Conservation (phyloP, 176 grass and related monocot genomes). For the Oryza punctata region DNA sequence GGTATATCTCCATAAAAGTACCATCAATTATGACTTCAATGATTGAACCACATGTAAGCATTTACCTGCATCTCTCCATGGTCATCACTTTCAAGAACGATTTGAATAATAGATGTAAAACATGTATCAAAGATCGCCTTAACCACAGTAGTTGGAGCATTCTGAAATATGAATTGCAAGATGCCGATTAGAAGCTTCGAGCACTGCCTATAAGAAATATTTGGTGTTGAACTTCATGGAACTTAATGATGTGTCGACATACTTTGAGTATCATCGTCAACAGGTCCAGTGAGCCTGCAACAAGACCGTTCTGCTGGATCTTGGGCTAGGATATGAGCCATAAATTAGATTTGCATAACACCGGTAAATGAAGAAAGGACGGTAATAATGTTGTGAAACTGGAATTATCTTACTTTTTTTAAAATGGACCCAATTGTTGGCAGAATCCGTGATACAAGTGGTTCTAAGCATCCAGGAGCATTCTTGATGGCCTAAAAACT, state of each 20-base stretch:
- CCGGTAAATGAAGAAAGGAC: constrained; percentile 8
- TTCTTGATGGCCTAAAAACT: constrained; percentile 94
- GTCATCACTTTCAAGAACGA: constrained; percentile 92
- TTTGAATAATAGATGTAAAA: constrained; percentile 80
- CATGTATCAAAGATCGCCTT: constrained; percentile 78
- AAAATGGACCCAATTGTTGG: constrained; percentile 80
- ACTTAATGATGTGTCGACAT: constrained; percentile 26
- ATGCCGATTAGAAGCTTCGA: constrained; percentile 18
- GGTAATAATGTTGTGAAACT: constrained; percentile 22
- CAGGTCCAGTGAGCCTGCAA: constrained; percentile 90
- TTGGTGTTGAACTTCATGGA: not conserved
- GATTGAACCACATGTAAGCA: constrained; percentile 27
- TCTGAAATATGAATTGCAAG: constrained; percentile 49
- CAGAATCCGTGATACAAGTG: constrained; percentile 78
- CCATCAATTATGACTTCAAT: constrained; percentile 1
- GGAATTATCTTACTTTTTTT: constrained; percentile 59
- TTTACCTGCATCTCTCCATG: constrained; percentile 96
- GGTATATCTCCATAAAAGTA: constrained; percentile 29
- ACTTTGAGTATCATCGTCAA: constrained; percentile 92
- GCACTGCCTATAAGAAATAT: not conserved
- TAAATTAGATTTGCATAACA: constrained; percentile 41
- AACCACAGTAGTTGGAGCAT: constrained; percentile 71
- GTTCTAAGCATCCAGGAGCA: constrained; percentile 79
- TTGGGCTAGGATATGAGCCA: constrained; percentile 61
- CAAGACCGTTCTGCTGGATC: constrained; percentile 64